Conservation (phyloP, 2,329 filamentous ascomycete species). For the Aureobasidium sp. region DNA sequence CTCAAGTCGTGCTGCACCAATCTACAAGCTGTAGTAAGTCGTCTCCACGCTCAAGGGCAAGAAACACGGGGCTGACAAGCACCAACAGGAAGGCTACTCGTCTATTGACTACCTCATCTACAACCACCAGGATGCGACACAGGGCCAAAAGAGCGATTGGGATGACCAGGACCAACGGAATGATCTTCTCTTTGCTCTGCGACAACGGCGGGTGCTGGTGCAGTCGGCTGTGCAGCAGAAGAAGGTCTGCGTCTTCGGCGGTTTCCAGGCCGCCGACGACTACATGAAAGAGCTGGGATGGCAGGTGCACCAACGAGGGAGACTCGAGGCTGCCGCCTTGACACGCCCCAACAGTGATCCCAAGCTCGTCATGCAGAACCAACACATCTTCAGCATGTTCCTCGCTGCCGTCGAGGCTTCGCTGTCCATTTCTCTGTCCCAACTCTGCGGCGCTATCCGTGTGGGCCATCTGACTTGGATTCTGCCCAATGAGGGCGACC, state of each 20-base stretch:
- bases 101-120: slow-evolving; percentile 16
- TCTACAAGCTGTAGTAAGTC: slow-evolving; percentile 22
- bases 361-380: slow-evolving; percentile 7
- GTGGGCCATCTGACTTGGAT: slow-evolving; percentile 13
- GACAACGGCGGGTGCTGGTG: not conserved
- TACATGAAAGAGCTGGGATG: slow-evolving; percentile 10
- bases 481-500: not conserved
- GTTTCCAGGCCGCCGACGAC: slow-evolving; percentile 1
- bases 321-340: slow-evolving; percentile 5
- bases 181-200: not conserved
- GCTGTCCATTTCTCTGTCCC: not conserved
- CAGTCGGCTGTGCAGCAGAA: slow-evolving; percentile 6
- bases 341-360: slow-evolving; percentile 1
- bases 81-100: slow-evolving; percentile 9
- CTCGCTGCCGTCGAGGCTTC: slow-evolving; percentile 9
- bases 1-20: slow-evolving; percentile 29
- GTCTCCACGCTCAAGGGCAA: not conserved
- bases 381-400: slow-evolving; percentile 13
- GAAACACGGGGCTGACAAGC: not conserved
- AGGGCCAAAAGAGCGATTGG: not conserved
- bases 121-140: not conserved
- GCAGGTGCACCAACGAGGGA: slow-evolving; percentile 5
- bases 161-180: not conserved
- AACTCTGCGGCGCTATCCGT: not conserved
- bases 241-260: slow-evolving; percentile 16